Percentiles rank a stretch among this genome's conserved stretches.
These are phyloP conservation scores for Westerdykella aurantiaca DNA, from an alignment of 2,329 filamentous ascomycete species.

Conservation along the genomic window DNA sequence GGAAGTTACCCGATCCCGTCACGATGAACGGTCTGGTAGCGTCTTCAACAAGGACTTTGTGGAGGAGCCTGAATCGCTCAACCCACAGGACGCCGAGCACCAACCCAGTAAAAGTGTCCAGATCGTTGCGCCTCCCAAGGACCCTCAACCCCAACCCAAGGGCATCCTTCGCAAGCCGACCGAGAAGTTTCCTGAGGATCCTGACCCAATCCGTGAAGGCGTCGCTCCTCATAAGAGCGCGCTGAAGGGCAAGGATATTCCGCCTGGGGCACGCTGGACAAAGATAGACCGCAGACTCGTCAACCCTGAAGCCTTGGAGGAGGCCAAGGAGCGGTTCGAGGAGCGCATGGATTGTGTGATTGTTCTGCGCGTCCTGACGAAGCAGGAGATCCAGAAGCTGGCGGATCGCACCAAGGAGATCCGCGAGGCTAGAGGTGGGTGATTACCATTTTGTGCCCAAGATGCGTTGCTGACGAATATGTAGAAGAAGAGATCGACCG, in stretches of 20 bases:
- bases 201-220: constrained; percentile 76
- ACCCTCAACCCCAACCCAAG: constrained; percentile 63
- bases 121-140: constrained; percentile 66
- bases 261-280: constrained; percentile 77
- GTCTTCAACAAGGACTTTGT: constrained; percentile 26
- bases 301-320: constrained; percentile 78
- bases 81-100: constrained; percentile 12
- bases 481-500: constrained; percentile 31
- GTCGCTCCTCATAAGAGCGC: constrained; percentile 92
- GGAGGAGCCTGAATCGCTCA: constrained; percentile 30
- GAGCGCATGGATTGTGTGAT: constrained; percentile 92
- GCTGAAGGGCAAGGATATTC: constrained; percentile 63
- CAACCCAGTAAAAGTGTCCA: constrained; percentile 36
- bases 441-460: background rate
- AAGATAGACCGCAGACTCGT: constrained; percentile 85
- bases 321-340: constrained; percentile 86
- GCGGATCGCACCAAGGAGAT: constrained; percentile 75
- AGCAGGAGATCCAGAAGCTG: constrained; percentile 85
- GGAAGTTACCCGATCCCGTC: constrained; percentile 21
- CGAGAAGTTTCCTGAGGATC: constrained; percentile 78
- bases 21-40: constrained; percentile 25
- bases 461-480: constrained; percentile 9
- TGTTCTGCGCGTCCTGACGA: constrained; percentile 77
- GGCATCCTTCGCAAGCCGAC: constrained; percentile 82
- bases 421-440: constrained; percentile 46